These are phyloP conservation scores for Penicillium brasilianum DNA, from an alignment of 2,329 filamentous ascomycete species.

Conservation along the genomic window DNA sequence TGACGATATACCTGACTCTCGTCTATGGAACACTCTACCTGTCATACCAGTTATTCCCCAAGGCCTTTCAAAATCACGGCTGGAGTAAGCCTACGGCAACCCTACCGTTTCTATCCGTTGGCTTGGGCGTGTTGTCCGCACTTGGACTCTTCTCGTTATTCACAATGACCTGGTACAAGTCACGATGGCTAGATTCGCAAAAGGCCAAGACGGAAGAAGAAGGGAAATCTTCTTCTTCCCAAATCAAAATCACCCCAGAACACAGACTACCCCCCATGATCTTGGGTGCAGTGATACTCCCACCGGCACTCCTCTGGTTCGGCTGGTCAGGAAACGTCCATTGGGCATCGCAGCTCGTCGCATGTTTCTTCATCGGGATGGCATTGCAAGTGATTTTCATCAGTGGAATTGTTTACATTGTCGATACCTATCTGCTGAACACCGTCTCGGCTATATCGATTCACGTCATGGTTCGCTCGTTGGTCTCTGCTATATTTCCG, in stretches of 20 bases:
- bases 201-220: background rate
- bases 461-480: conserved; percentile 40
- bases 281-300: conserved; percentile 47
- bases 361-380: conserved; percentile 50
- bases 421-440: conserved; percentile 44
- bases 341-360: conserved; percentile 51
- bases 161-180: conserved; percentile 40
- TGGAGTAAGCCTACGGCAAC: conserved; percentile 35
- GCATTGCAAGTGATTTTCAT: conserved; percentile 47
- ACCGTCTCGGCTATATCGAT: conserved; percentile 44
- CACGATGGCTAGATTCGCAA: conserved; percentile 24
- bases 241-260: conserved; percentile 41
- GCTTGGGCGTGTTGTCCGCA: conserved; percentile 31
- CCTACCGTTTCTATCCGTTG: conserved; percentile 36
- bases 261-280: conserved; percentile 53
- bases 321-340: conserved; percentile 50
- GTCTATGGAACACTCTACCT: conserved; percentile 37
- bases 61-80: conserved; percentile 37
- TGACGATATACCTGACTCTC: conserved; percentile 48
- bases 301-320: conserved; percentile 53
- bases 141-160: conserved; percentile 35
- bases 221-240: background rate
- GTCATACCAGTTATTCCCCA: conserved; percentile 42
- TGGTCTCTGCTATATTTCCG: conserved; percentile 38
- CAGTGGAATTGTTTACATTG: conserved; percentile 44